Evolutionary conservation across 441 rosid genomes (phyloP).

Genomic region (Rhodomyrtus psidioides): DNA sequence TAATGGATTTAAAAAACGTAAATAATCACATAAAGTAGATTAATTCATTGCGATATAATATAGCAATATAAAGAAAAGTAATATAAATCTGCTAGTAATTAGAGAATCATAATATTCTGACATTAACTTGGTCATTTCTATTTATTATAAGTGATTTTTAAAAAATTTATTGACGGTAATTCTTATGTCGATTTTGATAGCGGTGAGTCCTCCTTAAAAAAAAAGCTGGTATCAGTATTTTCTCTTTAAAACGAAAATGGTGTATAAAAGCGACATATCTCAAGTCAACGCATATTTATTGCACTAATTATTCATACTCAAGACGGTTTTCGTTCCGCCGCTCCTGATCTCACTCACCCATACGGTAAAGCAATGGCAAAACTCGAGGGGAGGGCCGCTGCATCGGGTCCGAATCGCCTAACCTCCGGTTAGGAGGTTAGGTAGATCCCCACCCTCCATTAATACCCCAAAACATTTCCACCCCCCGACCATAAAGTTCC

Average conservation of each 20-base stretch:
- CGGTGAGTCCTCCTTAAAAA: background rate
- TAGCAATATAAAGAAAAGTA: background rate
- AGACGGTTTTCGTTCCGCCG: no score
- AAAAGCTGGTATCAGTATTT: background rate
- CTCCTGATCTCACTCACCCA: no score
- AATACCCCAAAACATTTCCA: no score
- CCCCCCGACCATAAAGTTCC: rapidly evolving
- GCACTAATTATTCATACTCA: no score
- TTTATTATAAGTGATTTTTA: background rate
- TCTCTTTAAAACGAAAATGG: background rate
- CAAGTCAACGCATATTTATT: background rate
- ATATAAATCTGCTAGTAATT: background rate
- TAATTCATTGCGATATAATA: background rate
- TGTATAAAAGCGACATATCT: background rate
- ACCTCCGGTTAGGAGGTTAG: no score
- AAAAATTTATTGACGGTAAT: background rate
- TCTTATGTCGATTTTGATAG: background rate
- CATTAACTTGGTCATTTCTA: background rate
- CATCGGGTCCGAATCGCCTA: no score
- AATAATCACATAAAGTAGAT: background rate
- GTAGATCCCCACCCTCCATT: no score
- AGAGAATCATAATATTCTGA: background rate
- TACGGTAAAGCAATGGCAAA: background rate
- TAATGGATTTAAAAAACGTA: no score
- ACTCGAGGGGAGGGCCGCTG: background rate